These are phyloP conservation scores for Kodamaea arcana DNA, from an alignment of 1,139 yeast species.

Conservation along the genomic window DNA sequence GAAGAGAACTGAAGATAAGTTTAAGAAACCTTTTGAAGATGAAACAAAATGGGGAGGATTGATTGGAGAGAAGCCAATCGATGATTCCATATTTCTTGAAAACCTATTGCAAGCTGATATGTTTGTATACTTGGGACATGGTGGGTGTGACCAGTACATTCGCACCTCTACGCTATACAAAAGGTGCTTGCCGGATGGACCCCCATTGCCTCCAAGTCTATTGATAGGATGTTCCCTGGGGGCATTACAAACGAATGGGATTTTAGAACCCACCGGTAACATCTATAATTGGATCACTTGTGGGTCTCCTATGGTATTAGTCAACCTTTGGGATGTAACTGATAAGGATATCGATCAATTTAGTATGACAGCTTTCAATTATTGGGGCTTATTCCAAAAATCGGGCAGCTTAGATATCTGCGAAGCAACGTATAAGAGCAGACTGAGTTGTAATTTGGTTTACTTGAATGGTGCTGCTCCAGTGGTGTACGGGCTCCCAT, in stretches of 20 bases:
- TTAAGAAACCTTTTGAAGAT: constrained; percentile 41
- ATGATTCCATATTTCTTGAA: constrained; percentile 30
- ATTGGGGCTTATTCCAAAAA: constrained; percentile 52
- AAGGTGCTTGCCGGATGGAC: constrained; percentile 15
- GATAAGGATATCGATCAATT: constrained; percentile 90
- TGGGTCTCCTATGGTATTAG: constrained; percentile 79
- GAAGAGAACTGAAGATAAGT: constrained; percentile 58
- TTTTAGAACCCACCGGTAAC: constrained; percentile 72
- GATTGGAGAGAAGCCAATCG: constrained; percentile 54
- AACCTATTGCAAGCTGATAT: constrained; percentile 31
- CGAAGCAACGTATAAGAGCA: constrained; percentile 50
- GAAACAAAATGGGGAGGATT: constrained; percentile 51
- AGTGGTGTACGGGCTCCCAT: constrained; percentile 72
- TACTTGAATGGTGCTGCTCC: constrained; percentile 82
- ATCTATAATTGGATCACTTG: constrained; percentile 71
- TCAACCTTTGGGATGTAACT: constrained; percentile 94
- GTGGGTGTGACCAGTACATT: constrained; percentile 87
- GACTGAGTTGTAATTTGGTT: constrained; percentile 60
- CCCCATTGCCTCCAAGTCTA: constrained; percentile 60
- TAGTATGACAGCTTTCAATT: constrained; percentile 52
- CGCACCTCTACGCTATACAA: constrained; percentile 31
- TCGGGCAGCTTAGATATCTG: constrained; percentile 26
- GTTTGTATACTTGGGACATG: constrained; percentile 89
- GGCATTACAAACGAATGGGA: constrained; percentile 52
- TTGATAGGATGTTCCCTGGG: constrained; percentile 95